Evolutionary conservation across 2,329 filamentous ascomycete genomes (phyloP).

Genomic region (Arthroderma sp.): DNA sequence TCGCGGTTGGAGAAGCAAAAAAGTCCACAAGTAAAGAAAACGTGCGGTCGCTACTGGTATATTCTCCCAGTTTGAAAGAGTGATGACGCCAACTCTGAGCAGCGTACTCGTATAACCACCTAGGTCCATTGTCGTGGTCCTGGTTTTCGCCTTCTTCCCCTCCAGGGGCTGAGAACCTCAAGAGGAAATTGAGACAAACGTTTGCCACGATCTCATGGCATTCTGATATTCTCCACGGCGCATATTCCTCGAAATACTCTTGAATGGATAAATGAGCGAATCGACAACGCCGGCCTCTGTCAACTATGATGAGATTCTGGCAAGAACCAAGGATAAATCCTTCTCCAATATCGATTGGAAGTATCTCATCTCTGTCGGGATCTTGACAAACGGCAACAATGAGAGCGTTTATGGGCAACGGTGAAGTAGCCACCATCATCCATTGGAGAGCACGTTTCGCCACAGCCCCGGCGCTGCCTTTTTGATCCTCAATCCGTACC

Average conservation of each 20-base stretch:
- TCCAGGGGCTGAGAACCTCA: too few relatives aligned
- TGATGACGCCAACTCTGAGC: too few relatives aligned
- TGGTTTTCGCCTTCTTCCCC: too few relatives aligned
- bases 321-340: conserved; percentile 12
- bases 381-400: conserved; percentile 10
- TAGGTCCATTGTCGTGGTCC: too few relatives aligned
- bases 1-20: too few relatives aligned
- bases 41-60: too few relatives aligned
- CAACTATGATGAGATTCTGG: conserved; percentile 15
- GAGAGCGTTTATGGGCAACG: conserved; percentile 7
- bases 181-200: not conserved
- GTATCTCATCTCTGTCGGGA: too few relatives aligned
- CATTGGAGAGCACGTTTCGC: conserved; percentile 15
- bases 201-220: not conserved
- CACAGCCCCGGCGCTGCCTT: conserved; percentile 7
- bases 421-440: conserved; percentile 13
- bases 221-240: not conserved
- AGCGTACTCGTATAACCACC: too few relatives aligned
- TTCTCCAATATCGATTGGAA: too few relatives aligned
- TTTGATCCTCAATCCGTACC: conserved; percentile 8
- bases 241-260: conserved; percentile 15
- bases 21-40: too few relatives aligned
- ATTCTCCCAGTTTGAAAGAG: too few relatives aligned
- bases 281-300: conserved; percentile 8
- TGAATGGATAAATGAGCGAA: conserved; percentile 17